phyloP scores from a whole-genome alignment of 2,329 filamentous ascomycete species.

The Microsporum ferrugineum region DNA sequence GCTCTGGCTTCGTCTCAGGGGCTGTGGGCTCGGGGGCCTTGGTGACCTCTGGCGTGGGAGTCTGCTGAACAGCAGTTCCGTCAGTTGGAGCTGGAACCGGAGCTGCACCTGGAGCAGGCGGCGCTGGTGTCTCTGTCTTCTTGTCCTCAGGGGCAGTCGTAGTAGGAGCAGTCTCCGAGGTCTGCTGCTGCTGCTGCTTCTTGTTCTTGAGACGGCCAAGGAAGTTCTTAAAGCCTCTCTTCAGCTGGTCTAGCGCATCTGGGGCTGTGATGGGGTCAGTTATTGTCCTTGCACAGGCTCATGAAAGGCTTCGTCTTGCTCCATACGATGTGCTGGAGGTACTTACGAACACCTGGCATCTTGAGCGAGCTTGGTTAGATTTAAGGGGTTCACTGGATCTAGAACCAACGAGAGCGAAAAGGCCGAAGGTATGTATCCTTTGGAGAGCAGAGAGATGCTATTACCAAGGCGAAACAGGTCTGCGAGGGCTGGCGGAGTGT shows the following conservation, averaged over 20 bases:
- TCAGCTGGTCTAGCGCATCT: constrained; percentile 24
- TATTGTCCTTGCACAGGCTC: not conserved
- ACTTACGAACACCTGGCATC: constrained; percentile 29
- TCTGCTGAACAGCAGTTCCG: constrained; percentile 8
- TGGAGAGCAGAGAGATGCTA: not conserved
- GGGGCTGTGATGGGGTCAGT: constrained; percentile 18
- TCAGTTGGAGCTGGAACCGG: constrained; percentile 10
- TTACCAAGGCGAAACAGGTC: not conserved
- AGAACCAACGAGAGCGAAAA: not conserved
- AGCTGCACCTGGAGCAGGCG: constrained; percentile 10
- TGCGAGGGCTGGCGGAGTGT: not conserved
- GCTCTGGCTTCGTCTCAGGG: constrained; percentile 11
- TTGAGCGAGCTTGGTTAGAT: constrained; percentile 8
- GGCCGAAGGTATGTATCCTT: not conserved
- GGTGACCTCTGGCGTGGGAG: constrained; percentile 4
- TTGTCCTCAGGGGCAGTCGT: constrained; percentile 9
- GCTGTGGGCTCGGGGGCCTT: constrained; percentile 11
- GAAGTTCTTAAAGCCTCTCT: constrained; percentile 24
- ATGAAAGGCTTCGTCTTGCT: not conserved
- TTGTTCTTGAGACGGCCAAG: constrained; percentile 25
- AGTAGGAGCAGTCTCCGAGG: constrained; percentile 9
- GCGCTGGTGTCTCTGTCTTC: constrained; percentile 11
- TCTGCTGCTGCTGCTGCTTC: constrained; percentile 6
- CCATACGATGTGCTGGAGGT: not conserved
- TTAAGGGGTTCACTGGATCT: not conserved